Base-by-base conservation (phyloP, 768 basidiomycete genomes). In the Ramaria sp. region DNA sequence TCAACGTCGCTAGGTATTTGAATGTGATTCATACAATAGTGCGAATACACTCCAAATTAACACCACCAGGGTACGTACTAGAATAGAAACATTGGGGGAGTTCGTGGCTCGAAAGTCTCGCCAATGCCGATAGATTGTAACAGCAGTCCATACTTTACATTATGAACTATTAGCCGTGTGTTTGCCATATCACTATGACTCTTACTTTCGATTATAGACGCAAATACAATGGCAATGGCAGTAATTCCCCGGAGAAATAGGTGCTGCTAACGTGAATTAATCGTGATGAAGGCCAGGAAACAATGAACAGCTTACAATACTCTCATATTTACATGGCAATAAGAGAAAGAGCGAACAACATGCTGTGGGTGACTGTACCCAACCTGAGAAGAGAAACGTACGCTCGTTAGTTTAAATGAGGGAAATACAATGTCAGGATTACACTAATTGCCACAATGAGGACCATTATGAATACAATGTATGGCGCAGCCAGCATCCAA, bases 401-500 rank as follows among this genome's bases (percentile, higher is more conserved):
- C n/a, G 15, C 20, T 38, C 41, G 5, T 16, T 30, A 15, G 42
- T 43, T 24, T 45, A 22, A 7, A 20, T 7, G n/a, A 4, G 42
- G 41, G 27, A 18, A 27, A 15, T 20, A 32, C 41, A 22, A 45
- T 44, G n/a, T 24, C 3, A 5, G 52, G 34, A 6, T 36, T 34
- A 54, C 52, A 25, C 28, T 25, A 15, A 44, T 32, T 7, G 43
- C 42, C 24, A 25, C 25, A 3, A 25, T 32, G 15, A 45, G 10
- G 28, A 45, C 32, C 3, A 16, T 24, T 8, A 54, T 3, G 18
- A 45, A 54, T 25, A 54, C 44, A 4, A 54, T 3, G 30, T 54
- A 54, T 10, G 42, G 52, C n/a, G 22, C 32, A 16, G 20, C 25
- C 5, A 54, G 39, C 52, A 45, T 45, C 52, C 45, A 34, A 24